Percentiles rank a stretch among this genome's conserved stretches.
Evolutionary conservation across 306 rosid genomes (phyloP).

Genomic region (Inga oerstediana): DNA sequence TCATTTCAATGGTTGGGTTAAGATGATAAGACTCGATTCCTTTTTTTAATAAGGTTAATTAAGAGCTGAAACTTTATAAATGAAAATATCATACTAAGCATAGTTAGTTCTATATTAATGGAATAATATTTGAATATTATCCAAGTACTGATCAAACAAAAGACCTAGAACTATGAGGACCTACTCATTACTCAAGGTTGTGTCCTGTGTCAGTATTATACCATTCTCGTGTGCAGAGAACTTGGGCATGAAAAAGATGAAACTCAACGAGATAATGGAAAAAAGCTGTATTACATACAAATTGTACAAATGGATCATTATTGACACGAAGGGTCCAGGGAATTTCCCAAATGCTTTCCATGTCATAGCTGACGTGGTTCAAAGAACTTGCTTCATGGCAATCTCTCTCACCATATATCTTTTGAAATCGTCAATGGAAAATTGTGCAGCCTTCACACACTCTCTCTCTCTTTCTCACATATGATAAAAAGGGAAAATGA

Average conservation of each 20-base stretch:
- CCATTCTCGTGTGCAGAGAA: not conserved
- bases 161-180: too few relatives aligned
- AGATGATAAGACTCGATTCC: not conserved
- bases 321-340: conserved; percentile 29
- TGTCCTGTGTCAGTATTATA: not conserved
- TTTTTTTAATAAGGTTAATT: too few relatives aligned
- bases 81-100: too few relatives aligned
- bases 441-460: not conserved
- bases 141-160: not conserved
- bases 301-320: conserved; percentile 12
- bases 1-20: too few relatives aligned
- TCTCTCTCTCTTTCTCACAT: too few relatives aligned
- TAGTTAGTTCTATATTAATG: too few relatives aligned
- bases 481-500: too few relatives aligned
- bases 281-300: not conserved
- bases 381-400: conserved; percentile 23
- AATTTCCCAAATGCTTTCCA: conserved; percentile 50
- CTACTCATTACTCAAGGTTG: not conserved
- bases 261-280: not conserved
- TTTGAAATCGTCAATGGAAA: not conserved
- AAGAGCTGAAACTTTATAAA: not conserved
- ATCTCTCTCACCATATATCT: conserved; percentile 39
- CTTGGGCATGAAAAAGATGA: not conserved
- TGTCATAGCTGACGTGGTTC: conserved; percentile 51
- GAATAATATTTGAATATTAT: not conserved